phyloP scores from a whole-genome alignment of 352 stramenopile genomes.

The Phytophthora sansomeana region DNA sequence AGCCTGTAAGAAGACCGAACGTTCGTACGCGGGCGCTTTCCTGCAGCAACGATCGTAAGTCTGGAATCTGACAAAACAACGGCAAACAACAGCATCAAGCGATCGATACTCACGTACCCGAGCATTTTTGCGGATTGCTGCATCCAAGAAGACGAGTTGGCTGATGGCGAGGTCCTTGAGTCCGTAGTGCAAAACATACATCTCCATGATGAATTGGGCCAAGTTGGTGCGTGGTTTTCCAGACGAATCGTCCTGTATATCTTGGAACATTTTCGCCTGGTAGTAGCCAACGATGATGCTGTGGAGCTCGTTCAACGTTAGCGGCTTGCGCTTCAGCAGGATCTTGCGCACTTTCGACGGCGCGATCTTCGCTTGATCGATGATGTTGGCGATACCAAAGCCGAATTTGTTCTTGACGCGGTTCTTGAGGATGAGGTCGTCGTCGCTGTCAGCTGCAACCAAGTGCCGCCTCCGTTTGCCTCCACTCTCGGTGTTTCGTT shows the following conservation, averaged over 20 bases:
- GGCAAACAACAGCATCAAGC: neutral
- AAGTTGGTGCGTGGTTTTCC: conserved; percentile 64
- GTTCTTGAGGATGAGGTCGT: conserved; percentile 68
- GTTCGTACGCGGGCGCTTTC: conserved; percentile 75
- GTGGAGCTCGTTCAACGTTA: conserved; percentile 77
- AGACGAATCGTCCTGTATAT: conserved; percentile 71
- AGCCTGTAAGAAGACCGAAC: conserved; percentile 77
- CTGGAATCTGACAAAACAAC: neutral
- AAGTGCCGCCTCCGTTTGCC: conserved; percentile 39
- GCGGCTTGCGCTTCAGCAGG: conserved; percentile 72
- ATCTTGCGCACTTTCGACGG: conserved; percentile 81
- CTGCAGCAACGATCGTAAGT: conserved; percentile 23
- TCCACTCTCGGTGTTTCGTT: conserved; percentile 19
- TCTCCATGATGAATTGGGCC: conserved; percentile 85
- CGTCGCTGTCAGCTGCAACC: conserved; percentile 36
- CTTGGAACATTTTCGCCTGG: conserved; percentile 85
- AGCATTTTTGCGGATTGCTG: conserved; percentile 72
- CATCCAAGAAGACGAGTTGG: conserved; percentile 81
- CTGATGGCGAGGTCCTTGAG: conserved; percentile 84
- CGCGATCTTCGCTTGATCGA: conserved; percentile 77
- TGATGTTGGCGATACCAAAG: conserved; percentile 79
- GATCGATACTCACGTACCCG: conserved; percentile 34
- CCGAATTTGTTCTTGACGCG: conserved; percentile 68
- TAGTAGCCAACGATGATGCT: conserved; percentile 83
- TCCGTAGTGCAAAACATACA: conserved; percentile 85